phyloP scores from a whole-genome alignment of 805 yeast species.

The Candida germanica region DNA sequence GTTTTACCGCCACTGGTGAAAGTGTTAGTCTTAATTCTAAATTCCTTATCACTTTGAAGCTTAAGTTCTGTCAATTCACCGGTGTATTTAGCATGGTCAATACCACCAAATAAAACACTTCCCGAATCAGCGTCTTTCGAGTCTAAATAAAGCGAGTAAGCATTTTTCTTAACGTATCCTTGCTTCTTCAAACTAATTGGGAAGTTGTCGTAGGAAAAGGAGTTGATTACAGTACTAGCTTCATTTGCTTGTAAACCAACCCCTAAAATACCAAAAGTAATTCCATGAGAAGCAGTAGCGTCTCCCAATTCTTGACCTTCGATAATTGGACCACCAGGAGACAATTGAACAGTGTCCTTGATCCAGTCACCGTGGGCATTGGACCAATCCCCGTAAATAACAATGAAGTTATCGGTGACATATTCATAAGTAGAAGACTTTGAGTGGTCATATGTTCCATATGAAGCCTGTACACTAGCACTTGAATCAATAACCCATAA shows the following conservation, averaged over 20 bases:
- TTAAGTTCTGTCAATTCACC: slow-evolving; percentile 20
- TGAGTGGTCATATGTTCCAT: slow-evolving; percentile 37
- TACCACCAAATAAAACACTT: slow-evolving; percentile 30
- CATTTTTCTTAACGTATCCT: slow-evolving; percentile 32
- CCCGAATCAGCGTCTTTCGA: slow-evolving; percentile 20
- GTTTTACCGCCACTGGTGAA: slow-evolving; percentile 19
- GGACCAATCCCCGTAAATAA: slow-evolving; percentile 47
- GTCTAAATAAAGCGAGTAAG: slow-evolving; percentile 38
- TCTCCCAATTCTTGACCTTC: slow-evolving; percentile 15
- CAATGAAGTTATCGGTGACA: slow-evolving; percentile 35
- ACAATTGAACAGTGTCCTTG: slow-evolving; percentile 13
- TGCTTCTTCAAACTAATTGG: slow-evolving; percentile 31
- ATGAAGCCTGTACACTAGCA: slow-evolving; percentile 12
- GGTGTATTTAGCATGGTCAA: slow-evolving; percentile 24
- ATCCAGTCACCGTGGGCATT: slow-evolving; percentile 30
- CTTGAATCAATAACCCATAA: slow-evolving; percentile 20
- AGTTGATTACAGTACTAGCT: slow-evolving; percentile 10
- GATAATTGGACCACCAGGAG: slow-evolving; percentile 10
- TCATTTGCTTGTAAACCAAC: slow-evolving; percentile 15
- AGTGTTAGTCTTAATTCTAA: slow-evolving; percentile 46
- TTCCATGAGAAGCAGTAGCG: slow-evolving; percentile 6
- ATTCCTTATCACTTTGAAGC: slow-evolving; percentile 22
- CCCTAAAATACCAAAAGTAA: slow-evolving; percentile 17
- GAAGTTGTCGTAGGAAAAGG: slow-evolving; percentile 25
- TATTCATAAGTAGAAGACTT: slow-evolving; percentile 29